Base-by-base conservation (phyloP, 805 yeast genomes). In the Starmerella kuoi region DNA sequence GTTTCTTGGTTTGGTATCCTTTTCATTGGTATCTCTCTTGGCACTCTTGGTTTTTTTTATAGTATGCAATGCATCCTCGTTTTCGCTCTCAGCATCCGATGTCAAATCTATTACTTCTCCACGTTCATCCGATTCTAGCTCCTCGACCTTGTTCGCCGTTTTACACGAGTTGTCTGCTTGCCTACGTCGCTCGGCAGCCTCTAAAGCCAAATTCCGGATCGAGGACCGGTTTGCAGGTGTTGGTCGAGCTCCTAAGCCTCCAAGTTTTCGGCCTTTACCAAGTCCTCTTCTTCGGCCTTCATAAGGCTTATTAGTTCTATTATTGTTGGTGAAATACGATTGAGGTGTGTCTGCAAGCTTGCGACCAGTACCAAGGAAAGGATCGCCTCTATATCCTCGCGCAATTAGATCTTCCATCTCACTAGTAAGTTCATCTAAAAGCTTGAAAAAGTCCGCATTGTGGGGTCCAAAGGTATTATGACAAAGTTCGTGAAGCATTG, bases 381-480 rank as follows among this genome's bases (percentile, higher is more conserved):
- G 72, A 14, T 72, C 67, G 2, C 67, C 64, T 1, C 55, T 52
- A 28, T 64, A 64, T 4, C 73, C 65, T 0, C 70, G 69, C 23
- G 63, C 61, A 31, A 61, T 45, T 35, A 61, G 48, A 2, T 42
- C 51, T 35, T 61, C 67, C 61, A 55, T 62, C 75, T 53, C 79
- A 5, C 63, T 64, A 43, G 70, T 72, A 31, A 81, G 64, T 45
- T 72, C 74, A 41, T 81, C 88, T 49, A 85, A 59, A 38, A 69
- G 68, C 38, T 63, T 63, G 56, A 83, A 83, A 56, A 88, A 88
- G 45, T 61, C 62, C 2, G 63, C 70, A 62, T 88, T 79, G 56
- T 88, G 97, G 0, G 94, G 81, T 0, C 95, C 95, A 54, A 65
- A 64, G 18, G 67, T 57, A 57, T 85, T 87, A 58, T 88, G 97